Evolutionary conservation across 75 land plant genomes (phyloP).

Genomic region (Ceratopteris richardii): DNA sequence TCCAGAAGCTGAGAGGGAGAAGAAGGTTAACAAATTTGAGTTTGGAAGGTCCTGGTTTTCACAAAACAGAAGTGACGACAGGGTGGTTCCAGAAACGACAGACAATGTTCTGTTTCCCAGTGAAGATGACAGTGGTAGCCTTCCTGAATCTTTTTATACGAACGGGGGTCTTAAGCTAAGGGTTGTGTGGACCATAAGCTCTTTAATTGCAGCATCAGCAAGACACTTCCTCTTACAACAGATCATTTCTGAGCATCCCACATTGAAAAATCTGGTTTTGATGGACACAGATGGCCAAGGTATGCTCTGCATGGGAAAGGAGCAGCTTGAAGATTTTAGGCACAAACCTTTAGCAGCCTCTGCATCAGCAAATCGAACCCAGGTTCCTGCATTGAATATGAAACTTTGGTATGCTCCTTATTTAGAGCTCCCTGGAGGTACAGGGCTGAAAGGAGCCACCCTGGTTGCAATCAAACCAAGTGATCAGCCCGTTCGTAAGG

Average conservation of each 20-base stretch:
- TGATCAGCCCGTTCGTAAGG: slow-evolving; percentile 27
- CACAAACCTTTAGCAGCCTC: slow-evolving; percentile 45
- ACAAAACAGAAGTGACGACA: slow-evolving; percentile 12
- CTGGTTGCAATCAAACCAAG: slow-evolving; percentile 43
- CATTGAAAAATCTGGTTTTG: slow-evolving; percentile 35
- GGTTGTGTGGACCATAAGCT: slow-evolving; percentile 74
- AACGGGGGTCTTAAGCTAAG: slow-evolving; percentile 59
- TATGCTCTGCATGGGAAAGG: slow-evolving; percentile 39
- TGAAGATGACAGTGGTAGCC: slow-evolving; percentile 29
- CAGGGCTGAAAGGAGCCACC: slow-evolving; percentile 42
- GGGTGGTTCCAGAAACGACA: background rate
- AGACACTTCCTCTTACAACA: slow-evolving; percentile 52
- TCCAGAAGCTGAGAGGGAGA: slow-evolving; percentile 13
- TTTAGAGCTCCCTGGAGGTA: slow-evolving; percentile 45
- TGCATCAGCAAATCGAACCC: slow-evolving; percentile 46
- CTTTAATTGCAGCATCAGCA: slow-evolving; percentile 61
- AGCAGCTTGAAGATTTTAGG: slow-evolving; percentile 43
- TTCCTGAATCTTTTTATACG: slow-evolving; percentile 42
- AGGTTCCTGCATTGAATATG: slow-evolving; percentile 54
- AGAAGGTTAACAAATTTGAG: slow-evolving; percentile 10
- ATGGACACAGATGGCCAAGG: slow-evolving; percentile 70
- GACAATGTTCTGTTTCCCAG: background rate
- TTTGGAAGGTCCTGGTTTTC: slow-evolving; percentile 19
- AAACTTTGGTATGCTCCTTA: slow-evolving; percentile 54
- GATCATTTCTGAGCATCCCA: slow-evolving; percentile 53